A percentile compares a stretch with the other conserved stretches of the same genome.
These are phyloP conservation scores for Fusarium compactum DNA, from an alignment of 2,329 filamentous ascomycete species.

Conservation along the genomic window DNA sequence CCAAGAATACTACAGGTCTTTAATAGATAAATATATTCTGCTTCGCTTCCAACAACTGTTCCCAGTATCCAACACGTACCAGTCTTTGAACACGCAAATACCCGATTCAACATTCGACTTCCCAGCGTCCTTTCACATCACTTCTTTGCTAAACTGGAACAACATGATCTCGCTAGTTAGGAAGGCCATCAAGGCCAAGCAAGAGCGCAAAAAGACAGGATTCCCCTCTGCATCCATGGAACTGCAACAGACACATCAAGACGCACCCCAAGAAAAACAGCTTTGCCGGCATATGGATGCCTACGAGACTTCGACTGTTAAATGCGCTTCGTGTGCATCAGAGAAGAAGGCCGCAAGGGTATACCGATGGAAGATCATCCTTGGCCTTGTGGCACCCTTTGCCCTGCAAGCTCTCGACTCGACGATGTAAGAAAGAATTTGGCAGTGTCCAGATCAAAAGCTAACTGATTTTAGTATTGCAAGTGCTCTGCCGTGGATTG, in stretches of 20 bases:
- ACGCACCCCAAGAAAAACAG: slow-evolving; percentile 4
- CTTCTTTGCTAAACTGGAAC: background rate
- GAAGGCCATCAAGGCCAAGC: slow-evolving; percentile 26
- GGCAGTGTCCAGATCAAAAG: background rate
- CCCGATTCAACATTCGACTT: background rate
- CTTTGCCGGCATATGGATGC: slow-evolving; percentile 42
- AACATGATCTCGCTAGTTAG: slow-evolving; percentile 30
- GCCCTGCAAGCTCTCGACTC: slow-evolving; percentile 72
- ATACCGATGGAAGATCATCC: slow-evolving; percentile 70
- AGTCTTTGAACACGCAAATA: background rate
- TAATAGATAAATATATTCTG: slow-evolving; percentile 21
- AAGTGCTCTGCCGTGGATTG: slow-evolving; percentile 64
- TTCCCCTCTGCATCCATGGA: background rate
- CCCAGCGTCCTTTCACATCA: background rate
- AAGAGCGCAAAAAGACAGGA: slow-evolving; percentile 13
- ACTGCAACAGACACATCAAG: slow-evolving; percentile 11
- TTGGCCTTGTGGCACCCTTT: slow-evolving; percentile 70
- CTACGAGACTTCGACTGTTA: slow-evolving; percentile 16
- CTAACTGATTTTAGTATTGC: slow-evolving; percentile 48
- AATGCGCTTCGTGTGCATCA: slow-evolving; percentile 50
- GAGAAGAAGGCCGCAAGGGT: slow-evolving; percentile 51
- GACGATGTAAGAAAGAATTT: slow-evolving; percentile 62
- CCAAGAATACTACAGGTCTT: background rate
- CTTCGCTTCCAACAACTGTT: background rate
- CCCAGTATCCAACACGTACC: background rate